Conservation (phyloP, 257 asterid genomes). For the Cynanchum wilfordii region DNA sequence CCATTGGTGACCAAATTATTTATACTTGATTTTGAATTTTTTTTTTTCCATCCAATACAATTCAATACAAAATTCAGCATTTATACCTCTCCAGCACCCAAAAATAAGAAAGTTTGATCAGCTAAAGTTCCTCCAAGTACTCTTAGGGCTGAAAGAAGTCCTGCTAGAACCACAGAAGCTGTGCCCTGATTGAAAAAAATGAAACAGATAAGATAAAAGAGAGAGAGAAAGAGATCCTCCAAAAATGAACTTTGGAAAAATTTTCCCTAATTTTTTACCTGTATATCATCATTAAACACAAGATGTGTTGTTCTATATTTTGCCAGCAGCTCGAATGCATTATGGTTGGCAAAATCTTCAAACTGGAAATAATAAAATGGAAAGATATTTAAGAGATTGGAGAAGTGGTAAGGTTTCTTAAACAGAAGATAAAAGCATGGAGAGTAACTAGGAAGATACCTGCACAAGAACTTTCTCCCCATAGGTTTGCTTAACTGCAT, state of each 20-base stretch:
- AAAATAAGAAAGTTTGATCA: conserved; percentile 86
- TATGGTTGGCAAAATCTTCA: conserved; percentile 93
- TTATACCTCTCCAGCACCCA: conserved; percentile 96
- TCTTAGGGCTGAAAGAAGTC: conserved; percentile 66
- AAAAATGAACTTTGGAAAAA: too few species aligned
- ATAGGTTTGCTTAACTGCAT: conserved; percentile 76
- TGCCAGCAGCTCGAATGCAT: conserved; percentile 78
- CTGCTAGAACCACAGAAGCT: conserved; percentile 87
- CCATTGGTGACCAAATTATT: too few species aligned
- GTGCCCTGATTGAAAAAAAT: conserved; percentile 55
- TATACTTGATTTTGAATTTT: too few species aligned
- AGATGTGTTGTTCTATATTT: conserved; percentile 80
- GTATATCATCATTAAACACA: conserved; percentile 89
- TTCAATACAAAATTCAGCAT: conserved; percentile 1
- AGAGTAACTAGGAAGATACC: conserved; percentile 25
- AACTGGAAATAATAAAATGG: conserved; percentile 39
- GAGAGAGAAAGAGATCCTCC: too few species aligned
- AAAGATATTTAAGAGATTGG: conserved; percentile 12
- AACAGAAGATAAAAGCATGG: not conserved
- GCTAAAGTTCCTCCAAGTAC: conserved; percentile 63
- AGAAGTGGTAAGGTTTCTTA: conserved; percentile 6
- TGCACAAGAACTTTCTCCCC: conserved; percentile 86
- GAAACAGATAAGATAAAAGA: not conserved
- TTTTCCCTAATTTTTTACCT: conserved; percentile 33
- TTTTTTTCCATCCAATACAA: not conserved